Evolutionary conservation across 1,139 yeast species (phyloP).

Genomic region (Hemisphaericaspora xylofermentans): DNA sequence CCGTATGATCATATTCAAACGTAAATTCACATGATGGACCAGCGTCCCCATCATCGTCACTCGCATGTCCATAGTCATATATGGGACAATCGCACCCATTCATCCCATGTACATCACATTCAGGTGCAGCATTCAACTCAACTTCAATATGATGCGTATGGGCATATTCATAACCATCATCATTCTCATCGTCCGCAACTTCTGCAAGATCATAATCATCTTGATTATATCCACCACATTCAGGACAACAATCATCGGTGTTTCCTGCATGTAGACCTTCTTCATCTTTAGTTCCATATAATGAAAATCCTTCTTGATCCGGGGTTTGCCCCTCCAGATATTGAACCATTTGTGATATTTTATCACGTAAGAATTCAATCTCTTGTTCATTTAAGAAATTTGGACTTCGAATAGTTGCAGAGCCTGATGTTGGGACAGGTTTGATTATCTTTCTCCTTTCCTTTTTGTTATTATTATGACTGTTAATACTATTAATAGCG

Average conservation of each 20-base stretch:
- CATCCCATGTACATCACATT: conserved; percentile 32
- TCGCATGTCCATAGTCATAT: conserved; percentile 17
- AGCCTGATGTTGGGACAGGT: background rate
- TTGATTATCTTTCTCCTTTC: conserved; percentile 3
- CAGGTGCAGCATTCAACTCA: conserved; percentile 36
- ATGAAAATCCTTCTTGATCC: conserved; percentile 32
- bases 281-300: conserved; percentile 44
- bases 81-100: conserved; percentile 34
- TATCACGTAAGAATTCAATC: conserved; percentile 31
- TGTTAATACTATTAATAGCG: too few species aligned
- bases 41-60: conserved; percentile 20
- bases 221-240: conserved; percentile 19
- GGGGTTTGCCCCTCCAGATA: conserved; percentile 7
- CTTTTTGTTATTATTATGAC: conserved; percentile 11
- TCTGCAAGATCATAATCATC: conserved; percentile 44
- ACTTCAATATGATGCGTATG: conserved; percentile 46
- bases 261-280: conserved; percentile 39
- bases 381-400: conserved; percentile 30
- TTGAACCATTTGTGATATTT: conserved; percentile 27
- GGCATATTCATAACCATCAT: conserved; percentile 20
- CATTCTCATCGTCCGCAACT: conserved; percentile 25
- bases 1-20: conserved; percentile 44
- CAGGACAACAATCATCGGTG: conserved; percentile 20
- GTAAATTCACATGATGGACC: conserved; percentile 47
- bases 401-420: conserved; percentile 11